Conservation (phyloP, 2,329 filamentous ascomycete genomes). For the Cercospora nicotianae region DNA sequence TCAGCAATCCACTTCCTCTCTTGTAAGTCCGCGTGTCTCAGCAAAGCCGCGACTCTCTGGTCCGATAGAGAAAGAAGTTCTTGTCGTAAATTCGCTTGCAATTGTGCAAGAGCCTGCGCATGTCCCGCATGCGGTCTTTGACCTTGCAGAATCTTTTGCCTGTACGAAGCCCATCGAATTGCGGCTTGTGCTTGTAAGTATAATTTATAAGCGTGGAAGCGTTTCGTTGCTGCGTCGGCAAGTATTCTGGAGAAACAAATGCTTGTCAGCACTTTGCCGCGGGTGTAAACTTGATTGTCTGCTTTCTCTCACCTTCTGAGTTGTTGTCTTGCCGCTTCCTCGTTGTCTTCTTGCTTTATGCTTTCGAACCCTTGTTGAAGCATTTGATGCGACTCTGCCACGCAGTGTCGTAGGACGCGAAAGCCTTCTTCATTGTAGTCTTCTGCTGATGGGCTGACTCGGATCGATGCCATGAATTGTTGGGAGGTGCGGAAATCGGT, state of each 20-base stretch:
- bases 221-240: slow-evolving; percentile 58
- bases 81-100: slow-evolving; percentile 52
- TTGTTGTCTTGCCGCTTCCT: slow-evolving; percentile 58
- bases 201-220: slow-evolving; percentile 62
- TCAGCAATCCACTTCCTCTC: slow-evolving; percentile 63
- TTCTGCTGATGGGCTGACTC: slow-evolving; percentile 52
- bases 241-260: slow-evolving; percentile 53
- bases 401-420: slow-evolving; percentile 57
- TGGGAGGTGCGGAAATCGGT: slow-evolving; percentile 64
- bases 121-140: slow-evolving; percentile 52
- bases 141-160: slow-evolving; percentile 53
- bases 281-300: too few species aligned
- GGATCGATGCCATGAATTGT: slow-evolving; percentile 58
- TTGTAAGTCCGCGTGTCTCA: slow-evolving; percentile 55
- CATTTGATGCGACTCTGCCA: slow-evolving; percentile 55
- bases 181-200: slow-evolving; percentile 61
- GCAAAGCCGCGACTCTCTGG: slow-evolving; percentile 55
- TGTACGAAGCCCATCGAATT: slow-evolving; percentile 58
- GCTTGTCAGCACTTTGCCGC: background rate
- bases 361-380: slow-evolving; percentile 53
- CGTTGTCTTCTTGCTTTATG: slow-evolving; percentile 40
- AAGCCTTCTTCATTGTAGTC: slow-evolving; percentile 62
- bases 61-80: slow-evolving; percentile 60
- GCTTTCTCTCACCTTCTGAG: slow-evolving; percentile 47
- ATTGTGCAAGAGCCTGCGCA: slow-evolving; percentile 49